Evolutionary conservation across 768 basidiomycete species (phyloP), one percentile per base, ranked within the genome.

Genomic region (Trametes villosa): DNA sequence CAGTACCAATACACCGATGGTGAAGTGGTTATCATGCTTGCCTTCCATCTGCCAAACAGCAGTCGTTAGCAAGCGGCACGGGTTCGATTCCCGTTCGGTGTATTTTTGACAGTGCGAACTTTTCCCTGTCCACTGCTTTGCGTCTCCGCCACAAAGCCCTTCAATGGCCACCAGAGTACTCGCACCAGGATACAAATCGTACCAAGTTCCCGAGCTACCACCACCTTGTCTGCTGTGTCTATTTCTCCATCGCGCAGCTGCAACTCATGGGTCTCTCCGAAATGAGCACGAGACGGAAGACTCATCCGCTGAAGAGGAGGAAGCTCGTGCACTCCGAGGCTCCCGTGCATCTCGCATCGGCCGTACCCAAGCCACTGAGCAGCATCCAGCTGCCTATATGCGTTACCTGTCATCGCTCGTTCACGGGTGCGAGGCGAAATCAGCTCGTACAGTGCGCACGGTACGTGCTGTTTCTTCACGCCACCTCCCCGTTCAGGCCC

Each of bases 11-110:
- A 81, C 81, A 72, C 80, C 77, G 80, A 87, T 90, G 88, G 89
- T 90, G 89, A 90, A 90, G 86, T 81, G 88, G 89, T 89, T 90
- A 90, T 89, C 88, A 90, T 91, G 87, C 89, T 89, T 89, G 88
- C 87, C 88, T 89, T 89, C 88, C 88, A 89, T 34, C 15, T 31
- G 7, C 33, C n/a, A n/a, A n/a, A n/a, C n/a, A n/a, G n/a, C n/a
- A n/a, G n/a, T n/a, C 11, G 49, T 33, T 57, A 80, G 78, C 79
- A 79, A 80, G 72, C 70, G 72, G 72, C 69, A 68, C 65, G 72
- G 72, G 72, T 73, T 73, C 72, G 72, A 73, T 66, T 73, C 72
- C 70, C 72, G 68, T 67, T 68, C 71, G 68, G 71, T 62, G 71
- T 72, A 72, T 62, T n/a, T 42, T 62, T 51, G n/a, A n/a, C n/a